A percentile compares a stretch with the other conserved stretches of the same genome.
phyloP scores from a whole-genome alignment of 768 basidiomycete species.

The Coprinopsis strossmayeri region DNA sequence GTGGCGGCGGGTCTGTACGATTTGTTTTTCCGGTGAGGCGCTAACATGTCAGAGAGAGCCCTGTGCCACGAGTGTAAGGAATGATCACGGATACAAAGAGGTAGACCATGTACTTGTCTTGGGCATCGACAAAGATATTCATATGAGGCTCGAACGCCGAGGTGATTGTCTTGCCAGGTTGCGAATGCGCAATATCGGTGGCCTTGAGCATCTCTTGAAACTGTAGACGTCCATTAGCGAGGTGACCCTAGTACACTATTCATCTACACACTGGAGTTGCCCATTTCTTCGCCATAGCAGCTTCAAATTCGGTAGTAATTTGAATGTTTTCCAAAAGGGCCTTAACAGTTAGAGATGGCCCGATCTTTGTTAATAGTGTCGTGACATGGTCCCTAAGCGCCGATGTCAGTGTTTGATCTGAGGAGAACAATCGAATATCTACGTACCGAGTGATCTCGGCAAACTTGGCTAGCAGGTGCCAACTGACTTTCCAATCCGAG shows the following conservation, averaged over 20 bases:
- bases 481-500: slow-evolving; percentile 76
- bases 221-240: slow-evolving; percentile 29
- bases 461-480: slow-evolving; percentile 78
- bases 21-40: slow-evolving; percentile 59
- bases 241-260: background rate
- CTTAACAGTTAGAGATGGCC: slow-evolving; percentile 66
- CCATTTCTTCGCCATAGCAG: slow-evolving; percentile 76
- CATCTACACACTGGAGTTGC: slow-evolving; percentile 51
- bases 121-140: slow-evolving; percentile 90
- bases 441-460: slow-evolving; percentile 82
- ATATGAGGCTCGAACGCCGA: slow-evolving; percentile 92
- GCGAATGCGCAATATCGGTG: slow-evolving; percentile 41
- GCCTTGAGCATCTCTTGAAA: slow-evolving; percentile 58
- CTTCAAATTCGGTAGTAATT: slow-evolving; percentile 84
- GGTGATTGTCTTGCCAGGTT: slow-evolving; percentile 66
- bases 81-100: background rate
- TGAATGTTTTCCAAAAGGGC: slow-evolving; percentile 82
- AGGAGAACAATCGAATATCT: background rate
- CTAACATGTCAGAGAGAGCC: slow-evolving; percentile 86
- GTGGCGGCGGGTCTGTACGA: slow-evolving; percentile 34
- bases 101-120: slow-evolving; percentile 74
- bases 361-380: slow-evolving; percentile 72
- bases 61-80: slow-evolving; percentile 29
- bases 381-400: slow-evolving; percentile 72
- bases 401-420: background rate